A percentile compares a stretch with the other conserved stretches of the same genome.
Evolutionary conservation across 257 asterid species (phyloP).

Genomic region (Petunia axillaris): DNA sequence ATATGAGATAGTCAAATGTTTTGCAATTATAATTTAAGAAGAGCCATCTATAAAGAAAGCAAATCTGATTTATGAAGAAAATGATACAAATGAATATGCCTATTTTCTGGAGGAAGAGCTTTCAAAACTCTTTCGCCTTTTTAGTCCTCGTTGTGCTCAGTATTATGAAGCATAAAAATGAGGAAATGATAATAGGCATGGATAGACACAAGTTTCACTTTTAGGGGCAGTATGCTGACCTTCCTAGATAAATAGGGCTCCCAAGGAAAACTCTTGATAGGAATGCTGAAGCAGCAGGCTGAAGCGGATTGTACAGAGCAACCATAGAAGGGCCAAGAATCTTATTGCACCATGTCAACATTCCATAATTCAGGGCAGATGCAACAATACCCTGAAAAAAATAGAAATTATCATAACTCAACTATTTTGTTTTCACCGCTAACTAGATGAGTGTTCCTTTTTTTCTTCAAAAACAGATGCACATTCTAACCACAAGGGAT

Average conservation of each 20-base stretch:
- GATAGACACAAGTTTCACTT: neutral
- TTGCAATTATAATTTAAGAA: too few species aligned
- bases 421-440: neutral
- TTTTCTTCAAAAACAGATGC: neutral
- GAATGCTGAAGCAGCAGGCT: slow-evolving; percentile 89
- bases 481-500: neutral
- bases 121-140: neutral
- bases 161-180: neutral
- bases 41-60: neutral
- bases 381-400: slow-evolving; percentile 77
- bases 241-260: slow-evolving; percentile 94
- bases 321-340: slow-evolving; percentile 90
- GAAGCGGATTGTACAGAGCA: slow-evolving; percentile 90
- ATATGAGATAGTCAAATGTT: neutral
- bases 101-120: neutral
- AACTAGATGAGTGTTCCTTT: neutral
- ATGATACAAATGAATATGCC: neutral
- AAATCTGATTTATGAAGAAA: neutral
- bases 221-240: slow-evolving; percentile 38
- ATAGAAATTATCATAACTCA: neutral
- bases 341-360: slow-evolving; percentile 89
- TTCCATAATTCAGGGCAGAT: slow-evolving; percentile 87
- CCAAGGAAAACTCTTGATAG: slow-evolving; percentile 86
- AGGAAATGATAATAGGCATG: neutral
- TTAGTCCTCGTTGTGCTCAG: neutral